Evolutionary conservation across 179 eudicot genomes (phyloP), one percentile per base, ranked within the genome.

Genomic region (Sideroxylon spinosum): DNA sequence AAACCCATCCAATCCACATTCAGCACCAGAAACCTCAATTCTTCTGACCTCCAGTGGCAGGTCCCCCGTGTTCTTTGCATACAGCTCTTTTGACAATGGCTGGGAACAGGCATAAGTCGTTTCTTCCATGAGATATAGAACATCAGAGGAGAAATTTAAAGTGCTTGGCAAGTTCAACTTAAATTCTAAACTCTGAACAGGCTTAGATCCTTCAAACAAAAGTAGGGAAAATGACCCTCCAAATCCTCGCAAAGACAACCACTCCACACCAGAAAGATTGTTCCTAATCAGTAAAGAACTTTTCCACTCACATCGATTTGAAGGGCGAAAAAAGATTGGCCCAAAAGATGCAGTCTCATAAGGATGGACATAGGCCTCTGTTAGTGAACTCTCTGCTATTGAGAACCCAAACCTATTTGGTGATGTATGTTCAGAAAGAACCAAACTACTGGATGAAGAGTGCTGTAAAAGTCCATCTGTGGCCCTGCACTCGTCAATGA

Each of bases 201-300:
- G 82, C 72, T 88, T 84, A 50, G 89, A 76, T 53, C 86, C 93
- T 79, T 91, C 94, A 64, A 86, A 85, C 83, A 94, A 80, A 59
- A 76, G 82, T 29, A 94, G 69, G 53, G 98, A 93, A 60, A 79
- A 79, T 46, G 88, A 91, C 8, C 96, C 98, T n/a, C 98, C 97
- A 76, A 78, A 87, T 50, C 95, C 97, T 70, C 73, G 90, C 69
- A 94, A 76, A 74, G 90, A 78, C 57, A 94, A 71, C 90, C 85
- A 87, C 87, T 91, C 98, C 23, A 91, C 89, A 67, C 97, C 98
- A 66, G 96, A 91, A 56, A 90, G 90, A 85, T 92, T 91, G 88
- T 85, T 94, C 82, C 97, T 87, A 75, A 93, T 80, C 50, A 94
- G 81, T 75, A 87, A 96, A 48, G 91, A 94, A 72, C 93, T 90